Percentiles rank a stretch among this genome's conserved stretches.
Conservation (phyloP, 1,284 basidiomycete species). For the Crepidotus sp. region DNA sequence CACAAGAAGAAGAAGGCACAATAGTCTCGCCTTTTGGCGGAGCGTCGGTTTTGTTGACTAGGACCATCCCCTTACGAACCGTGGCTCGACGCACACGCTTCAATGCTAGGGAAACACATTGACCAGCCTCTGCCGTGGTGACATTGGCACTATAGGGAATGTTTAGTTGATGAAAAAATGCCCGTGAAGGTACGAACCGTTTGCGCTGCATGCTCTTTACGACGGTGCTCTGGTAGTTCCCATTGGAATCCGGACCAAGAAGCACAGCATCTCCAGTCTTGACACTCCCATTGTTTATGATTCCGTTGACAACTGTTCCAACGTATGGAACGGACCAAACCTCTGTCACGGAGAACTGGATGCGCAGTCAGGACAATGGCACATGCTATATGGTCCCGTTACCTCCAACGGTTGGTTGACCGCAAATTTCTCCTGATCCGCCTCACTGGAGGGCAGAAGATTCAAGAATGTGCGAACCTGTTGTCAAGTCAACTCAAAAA, state of each 20-base stretch:
- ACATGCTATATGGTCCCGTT: slow-evolving; percentile 6
- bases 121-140: slow-evolving; percentile 82
- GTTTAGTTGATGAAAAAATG: neutral
- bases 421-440: slow-evolving; percentile 71
- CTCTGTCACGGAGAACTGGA: slow-evolving; percentile 73
- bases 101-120: slow-evolving; percentile 89
- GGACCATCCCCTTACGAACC: slow-evolving; percentile 92
- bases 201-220: slow-evolving; percentile 95
- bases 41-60: slow-evolving; percentile 72
- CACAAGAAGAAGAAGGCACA: slow-evolving; percentile 1
- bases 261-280: slow-evolving; percentile 79
- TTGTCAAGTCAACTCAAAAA: slow-evolving; percentile 6
- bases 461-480: slow-evolving; percentile 82
- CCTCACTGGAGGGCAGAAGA: slow-evolving; percentile 76
- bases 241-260: slow-evolving; percentile 90
- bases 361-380: slow-evolving; percentile 6
- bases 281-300: slow-evolving; percentile 70
- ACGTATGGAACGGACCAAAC: slow-evolving; percentile 91
- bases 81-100: slow-evolving; percentile 81
- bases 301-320: slow-evolving; percentile 88
- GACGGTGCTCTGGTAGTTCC: slow-evolving; percentile 75
- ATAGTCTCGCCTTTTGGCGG: slow-evolving; percentile 56
- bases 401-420: slow-evolving; percentile 86
- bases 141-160: slow-evolving; percentile 60
- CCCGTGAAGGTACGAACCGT: slow-evolving; percentile 37